phyloP scores from a whole-genome alignment of 257 asterid genomes.

The Solanum gandarillasii region DNA sequence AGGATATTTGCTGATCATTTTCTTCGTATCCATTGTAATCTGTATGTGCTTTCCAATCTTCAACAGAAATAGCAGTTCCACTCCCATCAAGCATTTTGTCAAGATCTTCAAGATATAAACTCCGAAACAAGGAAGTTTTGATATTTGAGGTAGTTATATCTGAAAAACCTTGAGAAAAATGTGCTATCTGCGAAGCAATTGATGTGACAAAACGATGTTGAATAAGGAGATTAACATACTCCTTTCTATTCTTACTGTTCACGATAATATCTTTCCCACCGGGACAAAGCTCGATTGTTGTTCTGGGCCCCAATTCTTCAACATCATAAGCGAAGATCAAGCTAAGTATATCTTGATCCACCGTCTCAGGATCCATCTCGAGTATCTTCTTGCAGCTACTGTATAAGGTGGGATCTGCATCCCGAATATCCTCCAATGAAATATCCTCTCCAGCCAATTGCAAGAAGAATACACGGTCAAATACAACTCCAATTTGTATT shows the following conservation, averaged over 20 bases:
- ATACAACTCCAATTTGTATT: background rate
- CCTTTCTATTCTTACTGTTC: too few relatives aligned
- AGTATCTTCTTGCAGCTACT: background rate
- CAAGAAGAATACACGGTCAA: background rate
- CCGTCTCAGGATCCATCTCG: slow-evolving; percentile 43
- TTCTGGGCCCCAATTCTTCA: slow-evolving; percentile 15
- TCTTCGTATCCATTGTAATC: background rate
- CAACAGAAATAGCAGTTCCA: background rate
- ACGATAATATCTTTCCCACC: too few relatives aligned
- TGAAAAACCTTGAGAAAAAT: slow-evolving; percentile 58
- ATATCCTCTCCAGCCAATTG: background rate
- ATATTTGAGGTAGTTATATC: slow-evolving; percentile 22
- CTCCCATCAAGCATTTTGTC: slow-evolving; percentile 46
- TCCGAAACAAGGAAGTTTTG: slow-evolving; percentile 43
- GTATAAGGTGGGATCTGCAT: background rate
- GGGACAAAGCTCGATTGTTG: too few relatives aligned
- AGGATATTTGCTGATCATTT: slow-evolving; percentile 14
- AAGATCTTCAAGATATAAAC: slow-evolving; percentile 61
- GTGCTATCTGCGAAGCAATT: slow-evolving; percentile 37
- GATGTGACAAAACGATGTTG: slow-evolving; percentile 16
- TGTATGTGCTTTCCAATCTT: background rate
- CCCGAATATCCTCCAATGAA: background rate
- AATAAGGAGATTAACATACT: too few relatives aligned
- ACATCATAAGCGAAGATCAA: background rate
- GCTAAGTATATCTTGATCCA: slow-evolving; percentile 66